Conservation (phyloP, 2,329 filamentous ascomycete genomes). For the Fusarium musae region DNA sequence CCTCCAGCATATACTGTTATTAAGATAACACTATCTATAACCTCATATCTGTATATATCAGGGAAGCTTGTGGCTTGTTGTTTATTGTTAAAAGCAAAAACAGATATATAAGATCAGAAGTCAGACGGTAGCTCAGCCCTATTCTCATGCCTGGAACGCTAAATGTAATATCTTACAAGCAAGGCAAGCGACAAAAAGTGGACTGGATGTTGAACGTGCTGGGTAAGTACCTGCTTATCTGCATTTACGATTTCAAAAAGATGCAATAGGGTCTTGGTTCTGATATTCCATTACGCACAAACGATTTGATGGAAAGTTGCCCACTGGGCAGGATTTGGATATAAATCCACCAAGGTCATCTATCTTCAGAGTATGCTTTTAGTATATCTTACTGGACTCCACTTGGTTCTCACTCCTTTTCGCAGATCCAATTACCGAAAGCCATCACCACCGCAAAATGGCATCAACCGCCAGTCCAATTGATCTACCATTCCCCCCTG, state of each 20-base stretch:
- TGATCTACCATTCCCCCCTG: rapidly evolving
- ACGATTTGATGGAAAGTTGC: rapidly evolving
- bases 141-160: too few species aligned
- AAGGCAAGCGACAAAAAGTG: too few species aligned
- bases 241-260: rapidly evolving
- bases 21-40: too few species aligned
- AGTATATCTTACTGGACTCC: too few species aligned
- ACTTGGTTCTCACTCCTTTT: rapidly evolving
- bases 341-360: neutral
- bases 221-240: neutral
- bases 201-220: rapidly evolving
- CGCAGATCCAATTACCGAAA: rapidly evolving
- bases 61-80: too few species aligned
- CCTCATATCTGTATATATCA: rapidly evolving
- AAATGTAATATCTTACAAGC: too few species aligned
- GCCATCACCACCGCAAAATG: neutral
- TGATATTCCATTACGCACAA: neutral
- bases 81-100: too few species aligned
- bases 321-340: rapidly evolving
- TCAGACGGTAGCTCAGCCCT: too few species aligned
- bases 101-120: too few species aligned
- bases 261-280: rapidly evolving
- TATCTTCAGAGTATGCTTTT: rapidly evolving
- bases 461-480: neutral
- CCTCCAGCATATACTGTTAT: too few species aligned